Evolutionary conservation across 192 early-diverging fungal genomes (phyloP), one percentile per base, ranked within the genome.

Genomic region (Coemansia sp.): DNA sequence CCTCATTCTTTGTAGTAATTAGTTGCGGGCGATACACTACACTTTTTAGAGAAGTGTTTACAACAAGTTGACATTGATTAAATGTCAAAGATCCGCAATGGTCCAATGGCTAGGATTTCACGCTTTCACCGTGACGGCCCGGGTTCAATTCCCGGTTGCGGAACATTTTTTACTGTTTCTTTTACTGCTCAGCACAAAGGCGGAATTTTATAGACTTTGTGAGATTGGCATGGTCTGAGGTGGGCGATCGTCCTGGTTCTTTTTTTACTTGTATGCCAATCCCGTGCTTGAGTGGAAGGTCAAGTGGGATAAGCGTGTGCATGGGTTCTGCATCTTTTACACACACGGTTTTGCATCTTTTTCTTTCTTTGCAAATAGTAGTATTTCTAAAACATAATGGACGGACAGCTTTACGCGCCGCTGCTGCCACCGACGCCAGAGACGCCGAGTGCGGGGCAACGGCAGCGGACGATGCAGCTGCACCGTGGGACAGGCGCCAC

Each of bases 71-170:
- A 32, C 9, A 11, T 32, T 21, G 27, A 22, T 37, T 61, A 15
- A 24, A 2, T 32, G n/a, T 17, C 1, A 4, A 27, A 52, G 27
- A 57, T 89, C 89, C 89, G 77, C 75, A 84, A 84, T 90, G 83
- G 89, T 90, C 89, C 83, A 90, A 86, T 76, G 87, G 88, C 84
- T 89, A 91, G 86, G 89, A 91, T 91, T 80, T 76, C 84, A 82
- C 89, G 88, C 88, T 91, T 87, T 91, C 88, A 91, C 89, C 88
- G 89, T 80, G 83, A 76, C 77, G 89, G 85, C 85, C 89, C 82
- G 89, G 89, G 89, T 91, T 89, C 89, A 84, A 91, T 87, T 88
- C 89, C 89, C 89, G 81, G 89, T 84, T 84, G 73, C 74, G 89
- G 89, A 90, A 84, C 59, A 57, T 59, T 73, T 69, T 78, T 79